Evolutionary conservation across 2,329 filamentous ascomycete species (phyloP), one percentile per base, ranked within the genome.

Genomic region (Helotiales sp.): DNA sequence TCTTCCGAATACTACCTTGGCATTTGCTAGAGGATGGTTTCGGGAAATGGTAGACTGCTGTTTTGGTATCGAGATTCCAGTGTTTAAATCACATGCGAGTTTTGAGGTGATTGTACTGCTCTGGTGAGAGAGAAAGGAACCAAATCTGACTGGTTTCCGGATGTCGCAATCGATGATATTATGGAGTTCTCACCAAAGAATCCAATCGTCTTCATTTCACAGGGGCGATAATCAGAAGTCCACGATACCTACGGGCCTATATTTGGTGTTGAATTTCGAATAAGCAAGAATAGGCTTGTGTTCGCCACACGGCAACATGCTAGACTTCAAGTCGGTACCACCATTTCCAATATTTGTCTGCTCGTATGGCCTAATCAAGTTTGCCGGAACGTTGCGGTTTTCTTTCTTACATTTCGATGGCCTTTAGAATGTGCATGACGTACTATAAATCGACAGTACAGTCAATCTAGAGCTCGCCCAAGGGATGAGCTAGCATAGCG

Each of bases 271-370:
- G 28, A 22, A n/a, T 4, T n/a, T 37, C 55, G 34, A 43, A 13
- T 43, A 59, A 40, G 22, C 37, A 43, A 59, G 20, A 26, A 40
- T n/a, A 59, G 26, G 32, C 32, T 43, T 28, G 43, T 59, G 55
- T 43, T 13, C 6, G 55, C 37, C 34, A 59, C 34, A 43, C 28
- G 3, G 7, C 22, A 26, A 34, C 20, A 26, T 43, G 17, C 50
- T 17, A 55, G 20, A 17, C 15, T 20, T 40, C n/a, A 26, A 8
- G 1, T 43, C 8, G 20, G 13, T 26, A 43, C 55, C 24, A 28
- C 1, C 32, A 26, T 26, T 13, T n/a, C 43, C 20, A 28, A n/a
- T 10, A 5, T 26, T 17, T 43, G 11, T 24, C 22, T 28, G 20
- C 55, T 59, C 55, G 55, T 59, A 40, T 59, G 15, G 55, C 34